These are phyloP conservation scores for Dendrobium chrysotoxum DNA, from an alignment of 106 monocot species.

Conservation along the genomic window DNA sequence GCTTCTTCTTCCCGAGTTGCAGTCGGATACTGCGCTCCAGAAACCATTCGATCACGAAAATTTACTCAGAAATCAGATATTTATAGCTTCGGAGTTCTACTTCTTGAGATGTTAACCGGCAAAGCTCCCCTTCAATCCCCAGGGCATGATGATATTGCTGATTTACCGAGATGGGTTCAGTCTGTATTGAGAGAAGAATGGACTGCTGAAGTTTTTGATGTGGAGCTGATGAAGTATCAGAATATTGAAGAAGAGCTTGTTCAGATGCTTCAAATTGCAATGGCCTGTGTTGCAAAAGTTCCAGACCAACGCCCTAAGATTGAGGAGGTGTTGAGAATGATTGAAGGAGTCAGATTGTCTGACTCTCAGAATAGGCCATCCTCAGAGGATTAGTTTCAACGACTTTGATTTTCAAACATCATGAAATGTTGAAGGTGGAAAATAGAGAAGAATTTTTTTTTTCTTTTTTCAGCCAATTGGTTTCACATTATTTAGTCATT, in stretches of 20 bases:
- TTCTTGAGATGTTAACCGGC: constrained; percentile 83
- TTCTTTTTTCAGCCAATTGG: too few relatives aligned
- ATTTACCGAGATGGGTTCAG: constrained; percentile 75
- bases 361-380: too few relatives aligned
- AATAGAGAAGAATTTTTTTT: too few relatives aligned
- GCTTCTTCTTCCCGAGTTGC: constrained; percentile 15
- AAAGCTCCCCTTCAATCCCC: constrained; percentile 60
- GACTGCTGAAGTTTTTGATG: constrained; percentile 94
- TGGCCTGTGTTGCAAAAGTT: constrained; percentile 56
- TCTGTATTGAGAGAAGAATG: constrained; percentile 87
- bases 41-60: constrained; percentile 48
- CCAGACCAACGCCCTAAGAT: constrained; percentile 72
- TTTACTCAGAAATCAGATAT: constrained; percentile 74
- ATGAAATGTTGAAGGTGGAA: too few relatives aligned
- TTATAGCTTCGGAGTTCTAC: constrained; percentile 83
- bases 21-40: constrained; percentile 71
- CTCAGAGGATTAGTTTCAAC: too few relatives aligned
- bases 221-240: constrained; percentile 50
- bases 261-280: constrained; percentile 80
- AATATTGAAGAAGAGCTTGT: constrained; percentile 74
- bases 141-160: constrained; percentile 36
- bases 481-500: too few relatives aligned
- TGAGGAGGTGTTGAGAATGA: constrained; percentile 64
- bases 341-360: constrained; percentile 32
- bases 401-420: too few relatives aligned